Base-by-base conservation (phyloP, 176 grass and related monocot species). In the Musa troglodytarum region DNA sequence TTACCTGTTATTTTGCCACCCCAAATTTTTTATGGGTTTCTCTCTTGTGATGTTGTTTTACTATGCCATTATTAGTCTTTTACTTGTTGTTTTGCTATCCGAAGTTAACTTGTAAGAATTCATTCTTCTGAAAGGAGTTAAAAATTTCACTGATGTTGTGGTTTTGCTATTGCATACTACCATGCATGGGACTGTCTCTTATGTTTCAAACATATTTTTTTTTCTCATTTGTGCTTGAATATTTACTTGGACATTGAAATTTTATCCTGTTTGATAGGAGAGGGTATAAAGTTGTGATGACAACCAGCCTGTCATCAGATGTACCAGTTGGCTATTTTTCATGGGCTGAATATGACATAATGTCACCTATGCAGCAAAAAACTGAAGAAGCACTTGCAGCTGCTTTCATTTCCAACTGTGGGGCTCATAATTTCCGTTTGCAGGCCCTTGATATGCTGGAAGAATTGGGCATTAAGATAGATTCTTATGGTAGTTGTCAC, bases 371-470 rank as follows among this genome's bases (percentile, higher is more conserved):
- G 15, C 69, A 72, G 76, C 86, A 76, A 65, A 99, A 99, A 76
- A 89, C 86, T 10, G 95, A 94, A 86, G 76, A 86, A 77, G 81
- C 95, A 51, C 73, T 94, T 56, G 95, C 95, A 68, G 95, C 82
- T 74, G 95, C 95, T 15, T 99, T 99, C 81, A 99, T 99, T 87
- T 99, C 95, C 50, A 99, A 99, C 74, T 99, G 95, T 74, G 95
- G 95, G 69, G 88, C 95, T 53, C 82, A 82, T 14, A 98, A 98
- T 80, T 98, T 98, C n/a, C 86, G 95, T 75, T 85, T 98, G 77
- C 88, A 98, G 74, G 90, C 86, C 64, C 95, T 98, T 53, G 86
- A 89, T 53, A 98, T 82, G 83, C 86, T 99, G 81, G 95, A 94
- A 76, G 86, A 80, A 61, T 82, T 87, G 62, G 88, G 83, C 77